Base-by-base conservation (phyloP, 2,329 filamentous ascomycete genomes). In the Lecanicillium sp. region DNA sequence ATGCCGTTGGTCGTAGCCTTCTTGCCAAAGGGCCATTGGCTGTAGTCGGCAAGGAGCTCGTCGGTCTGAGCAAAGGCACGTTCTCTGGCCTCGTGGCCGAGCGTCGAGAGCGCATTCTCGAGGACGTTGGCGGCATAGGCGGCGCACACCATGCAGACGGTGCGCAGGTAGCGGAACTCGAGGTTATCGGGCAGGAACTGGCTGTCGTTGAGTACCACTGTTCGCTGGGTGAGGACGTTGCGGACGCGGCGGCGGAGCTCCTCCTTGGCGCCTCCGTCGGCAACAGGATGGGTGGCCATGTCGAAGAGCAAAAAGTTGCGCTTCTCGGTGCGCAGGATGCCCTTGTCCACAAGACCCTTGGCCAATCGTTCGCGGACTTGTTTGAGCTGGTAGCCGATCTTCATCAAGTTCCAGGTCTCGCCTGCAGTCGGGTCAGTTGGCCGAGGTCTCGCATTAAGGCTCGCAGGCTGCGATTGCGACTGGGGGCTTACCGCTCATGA, bases 321-420 rank as follows among this genome's bases (percentile, higher is more conserved):
- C 77, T 98, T 98, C 70, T 98, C 93, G 52, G 93, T 98, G 60
- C 93, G 88, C 50, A 98, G 81, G 65, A 98, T 95, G 62, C 93
- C 93, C 74, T 98, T 98, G 74, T 98, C 93, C 55, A 98, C 93
- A 38, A 98, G 81, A 27, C 93, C 93, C 71, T 98, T 98, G 62
- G 90, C 91, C 49, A 98, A 79, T 50, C 93, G 87, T 74, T 98
- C 93, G 64, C 93, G 90, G 51, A 98, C 93, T 77, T 98, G 93
- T 74, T 98, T 98, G 59, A 98, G 79, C 74, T 98, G 93, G 70
- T 98, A 98, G 66, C 93, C 93, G 60, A 98, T 98, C 77, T 98
- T 98, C 93, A 98, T 97, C 56, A 98, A 74, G 66, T 98, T 98
- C 93, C 93, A 98, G 48, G 93, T 98, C 71, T 98, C 93, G 66